Evolutionary conservation across 257 asterid genomes (phyloP).

Genomic region (Paulownia fortunei): DNA sequence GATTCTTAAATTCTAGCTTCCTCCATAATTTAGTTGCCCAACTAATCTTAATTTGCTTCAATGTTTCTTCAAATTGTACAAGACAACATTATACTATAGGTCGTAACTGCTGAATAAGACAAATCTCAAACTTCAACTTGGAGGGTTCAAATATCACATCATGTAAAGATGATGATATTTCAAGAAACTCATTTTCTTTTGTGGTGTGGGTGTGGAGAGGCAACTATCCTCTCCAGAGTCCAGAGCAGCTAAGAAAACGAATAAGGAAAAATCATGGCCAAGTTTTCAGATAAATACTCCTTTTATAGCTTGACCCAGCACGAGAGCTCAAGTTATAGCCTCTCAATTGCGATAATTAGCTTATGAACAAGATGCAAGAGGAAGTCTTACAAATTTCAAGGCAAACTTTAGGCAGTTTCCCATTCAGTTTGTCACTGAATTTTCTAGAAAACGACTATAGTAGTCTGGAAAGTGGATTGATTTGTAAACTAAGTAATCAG

Average conservation of each 20-base stretch:
- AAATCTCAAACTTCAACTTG: background rate
- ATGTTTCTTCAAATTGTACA: background rate
- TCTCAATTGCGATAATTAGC: background rate
- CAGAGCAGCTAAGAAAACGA: slow-evolving; percentile 4
- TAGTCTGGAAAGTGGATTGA: slow-evolving; percentile 7
- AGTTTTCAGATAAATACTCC: background rate
- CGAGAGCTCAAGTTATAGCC: background rate
- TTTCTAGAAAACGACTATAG: background rate
- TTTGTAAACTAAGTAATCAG: slow-evolving; percentile 5
- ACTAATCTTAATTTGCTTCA: background rate
- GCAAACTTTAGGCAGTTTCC: background rate
- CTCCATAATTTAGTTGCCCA: background rate
- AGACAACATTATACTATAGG: background rate
- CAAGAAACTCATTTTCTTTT: background rate
- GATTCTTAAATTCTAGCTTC: background rate
- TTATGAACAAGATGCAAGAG: background rate
- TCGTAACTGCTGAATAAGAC: background rate
- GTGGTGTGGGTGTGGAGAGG: background rate
- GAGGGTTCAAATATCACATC: background rate
- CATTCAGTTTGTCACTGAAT: background rate
- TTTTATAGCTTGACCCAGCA: background rate
- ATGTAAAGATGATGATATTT: background rate
- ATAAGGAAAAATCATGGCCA: background rate
- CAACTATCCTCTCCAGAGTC: background rate
- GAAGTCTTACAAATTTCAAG: background rate